Base-by-base conservation (phyloP, 2,329 filamentous ascomycete species). In the Pseudocercospora vitis region DNA sequence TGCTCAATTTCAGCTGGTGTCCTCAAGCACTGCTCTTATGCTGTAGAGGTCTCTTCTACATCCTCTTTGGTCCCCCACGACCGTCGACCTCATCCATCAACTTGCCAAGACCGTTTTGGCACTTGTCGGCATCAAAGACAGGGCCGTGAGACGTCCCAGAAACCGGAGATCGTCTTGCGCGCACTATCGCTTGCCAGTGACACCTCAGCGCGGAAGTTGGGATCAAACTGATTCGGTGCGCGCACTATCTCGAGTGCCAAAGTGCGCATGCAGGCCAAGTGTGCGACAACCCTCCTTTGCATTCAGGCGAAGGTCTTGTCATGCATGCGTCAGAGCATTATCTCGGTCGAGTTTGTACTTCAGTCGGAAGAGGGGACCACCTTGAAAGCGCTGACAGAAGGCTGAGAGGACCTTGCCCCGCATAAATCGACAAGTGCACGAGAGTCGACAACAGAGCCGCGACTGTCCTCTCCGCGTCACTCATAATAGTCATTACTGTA, bases 401-500 rank as follows among this genome's bases (percentile, higher is more conserved):
- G 19, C 4, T 16, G 33, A 16, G 3, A 37, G 14, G 2, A 37
- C 33, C 33, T 37, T 16, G 33, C 33, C n/a, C n/a, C 8, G 8
- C 4, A 37, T 8, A 8, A 37, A 16, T 4, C 7, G 3, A 9
- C 33, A 16, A 5, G 33, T 21, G 33, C 33, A 16, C 14, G 33
- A n/a, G 7, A 37, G 33, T 4, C n/a, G 33, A 14, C 8, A 14
- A 14, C 31, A 7, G 14, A 35, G 7, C 7, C 7, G 7, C 33
- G 16, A 19, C 5, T 4, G 9, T 18, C 14, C 3, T 39, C 14
- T 29, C 18, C 11, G 11, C 32, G 23, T 66, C 62, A 68, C 44
- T 68, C 65, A 50, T 68, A 64, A 48, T 68, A 63, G 48, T 68
- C 59, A 32, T 59, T 50, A 23, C 68, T 68, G 64, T 75, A 77